phyloP scores from a whole-genome alignment of 176 grass and related monocot genomes.

The Oryza meyeriana region DNA sequence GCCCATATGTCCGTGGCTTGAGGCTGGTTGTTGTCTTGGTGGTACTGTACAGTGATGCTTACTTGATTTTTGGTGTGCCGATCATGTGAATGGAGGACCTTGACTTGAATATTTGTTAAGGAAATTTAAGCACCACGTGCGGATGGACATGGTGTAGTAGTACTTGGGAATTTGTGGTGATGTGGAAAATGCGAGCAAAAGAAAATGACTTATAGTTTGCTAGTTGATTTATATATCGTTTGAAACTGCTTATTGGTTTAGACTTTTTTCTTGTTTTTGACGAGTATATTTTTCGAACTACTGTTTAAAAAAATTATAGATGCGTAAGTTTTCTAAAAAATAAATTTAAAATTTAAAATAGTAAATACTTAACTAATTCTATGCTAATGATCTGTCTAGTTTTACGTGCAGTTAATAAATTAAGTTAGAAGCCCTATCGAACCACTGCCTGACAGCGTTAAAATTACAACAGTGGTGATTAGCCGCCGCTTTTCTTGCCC shows the following conservation, averaged over 20 bases:
- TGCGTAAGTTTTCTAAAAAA: no score
- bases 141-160: not conserved
- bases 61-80: not conserved
- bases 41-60: not conserved
- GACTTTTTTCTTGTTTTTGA: no score
- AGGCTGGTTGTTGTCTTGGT: not conserved
- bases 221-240: not conserved
- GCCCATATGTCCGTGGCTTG: not conserved
- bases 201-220: not conserved
- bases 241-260: no score
- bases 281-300: no score
- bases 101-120: conserved; percentile 29
- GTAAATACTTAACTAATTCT: no score
- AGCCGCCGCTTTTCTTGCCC: not conserved
- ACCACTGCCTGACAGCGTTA: not conserved
- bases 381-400: no score
- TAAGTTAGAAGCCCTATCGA: no score
- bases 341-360: no score
- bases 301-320: no score
- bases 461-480: not conserved
- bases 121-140: conserved; percentile 18
- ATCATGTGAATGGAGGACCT: conserved; percentile 38
- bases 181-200: not conserved
- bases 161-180: not conserved
- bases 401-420: no score